Conservation (phyloP, 129 eudicot species). For the Tagetes patula region DNA sequence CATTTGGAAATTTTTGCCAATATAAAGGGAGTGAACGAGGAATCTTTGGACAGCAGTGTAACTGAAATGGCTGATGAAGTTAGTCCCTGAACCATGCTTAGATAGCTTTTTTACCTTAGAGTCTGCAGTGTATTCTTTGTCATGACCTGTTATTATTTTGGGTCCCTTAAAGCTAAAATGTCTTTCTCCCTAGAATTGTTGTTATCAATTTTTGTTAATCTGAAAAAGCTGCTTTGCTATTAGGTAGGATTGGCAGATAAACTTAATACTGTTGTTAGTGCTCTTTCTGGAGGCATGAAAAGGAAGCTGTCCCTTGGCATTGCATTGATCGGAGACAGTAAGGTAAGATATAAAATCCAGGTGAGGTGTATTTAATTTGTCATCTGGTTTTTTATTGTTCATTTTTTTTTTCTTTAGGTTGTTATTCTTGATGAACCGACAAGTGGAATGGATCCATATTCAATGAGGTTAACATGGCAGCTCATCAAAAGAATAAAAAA, state of each 20-base stretch:
- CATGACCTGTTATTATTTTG: conserved; percentile 11
- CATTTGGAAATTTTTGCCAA: conserved; percentile 92
- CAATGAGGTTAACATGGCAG: conserved; percentile 99
- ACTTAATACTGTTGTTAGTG: conserved; percentile 68
- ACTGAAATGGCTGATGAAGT: conserved; percentile 96
- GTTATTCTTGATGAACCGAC: conserved; percentile 99
- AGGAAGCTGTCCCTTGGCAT: conserved; percentile 96
- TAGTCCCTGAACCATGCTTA: conserved; percentile 41
- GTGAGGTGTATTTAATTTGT: conserved; percentile 8
- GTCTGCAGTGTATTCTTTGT: not conserved
- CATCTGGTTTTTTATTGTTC: not conserved
- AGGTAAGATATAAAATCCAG: conserved; percentile 42
- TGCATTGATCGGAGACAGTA: conserved; percentile 93
- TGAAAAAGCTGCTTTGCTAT: conserved; percentile 14
- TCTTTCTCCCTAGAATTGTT: not conserved
- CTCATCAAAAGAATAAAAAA: conserved; percentile 82
- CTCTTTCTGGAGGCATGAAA: conserved; percentile 99
- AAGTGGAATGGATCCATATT: conserved; percentile 99
- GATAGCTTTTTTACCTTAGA: conserved; percentile 6
- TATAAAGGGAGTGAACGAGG: conserved; percentile 84
- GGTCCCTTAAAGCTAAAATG: not conserved
- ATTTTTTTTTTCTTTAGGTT: conserved; percentile 41
- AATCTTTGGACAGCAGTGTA: conserved; percentile 59
- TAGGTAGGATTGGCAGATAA: conserved; percentile 99
- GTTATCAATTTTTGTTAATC: not conserved